phyloP scores from a whole-genome alignment of 164 flowering plant genomes.

The Warburgia ugandensis region DNA sequence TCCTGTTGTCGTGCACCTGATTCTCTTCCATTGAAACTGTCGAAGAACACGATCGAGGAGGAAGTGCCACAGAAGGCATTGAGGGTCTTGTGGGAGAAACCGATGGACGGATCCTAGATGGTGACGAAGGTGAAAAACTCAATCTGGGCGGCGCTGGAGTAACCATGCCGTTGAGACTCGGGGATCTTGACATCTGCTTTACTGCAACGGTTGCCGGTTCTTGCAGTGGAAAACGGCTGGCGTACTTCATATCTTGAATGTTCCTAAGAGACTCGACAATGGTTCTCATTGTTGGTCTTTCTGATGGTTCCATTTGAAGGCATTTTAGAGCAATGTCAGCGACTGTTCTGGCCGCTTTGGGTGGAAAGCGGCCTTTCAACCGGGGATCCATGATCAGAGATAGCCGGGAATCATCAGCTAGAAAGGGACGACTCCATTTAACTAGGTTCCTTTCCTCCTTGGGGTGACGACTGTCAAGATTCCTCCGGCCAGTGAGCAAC shows the following conservation, averaged over 20 bases:
- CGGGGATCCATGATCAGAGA: slow-evolving; percentile 90
- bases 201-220: slow-evolving; percentile 55
- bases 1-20: slow-evolving; percentile 46
- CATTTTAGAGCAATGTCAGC: slow-evolving; percentile 80
- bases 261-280: slow-evolving; percentile 62
- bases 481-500: slow-evolving; percentile 78
- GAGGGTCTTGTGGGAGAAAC: slow-evolving; percentile 35
- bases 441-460: slow-evolving; percentile 87
- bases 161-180: slow-evolving; percentile 66
- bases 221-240: slow-evolving; percentile 71
- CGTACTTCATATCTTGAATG: slow-evolving; percentile 72
- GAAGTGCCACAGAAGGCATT: slow-evolving; percentile 30
- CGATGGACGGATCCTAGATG: slow-evolving; percentile 34
- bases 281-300: slow-evolving; percentile 86
- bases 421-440: slow-evolving; percentile 79
- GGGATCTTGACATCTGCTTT: slow-evolving; percentile 62
- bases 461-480: slow-evolving; percentile 59
- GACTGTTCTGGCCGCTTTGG: slow-evolving; percentile 67
- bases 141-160: slow-evolving; percentile 35
- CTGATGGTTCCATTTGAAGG: slow-evolving; percentile 80
- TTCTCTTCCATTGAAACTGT: slow-evolving; percentile 42
- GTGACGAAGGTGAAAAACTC: slow-evolving; percentile 60
- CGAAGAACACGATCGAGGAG: slow-evolving; percentile 57
- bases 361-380: slow-evolving; percentile 75
- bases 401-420: slow-evolving; percentile 71